Conservation (phyloP, 495 filamentous ascomycete genomes). For the Aspergillus cavernicola region DNA sequence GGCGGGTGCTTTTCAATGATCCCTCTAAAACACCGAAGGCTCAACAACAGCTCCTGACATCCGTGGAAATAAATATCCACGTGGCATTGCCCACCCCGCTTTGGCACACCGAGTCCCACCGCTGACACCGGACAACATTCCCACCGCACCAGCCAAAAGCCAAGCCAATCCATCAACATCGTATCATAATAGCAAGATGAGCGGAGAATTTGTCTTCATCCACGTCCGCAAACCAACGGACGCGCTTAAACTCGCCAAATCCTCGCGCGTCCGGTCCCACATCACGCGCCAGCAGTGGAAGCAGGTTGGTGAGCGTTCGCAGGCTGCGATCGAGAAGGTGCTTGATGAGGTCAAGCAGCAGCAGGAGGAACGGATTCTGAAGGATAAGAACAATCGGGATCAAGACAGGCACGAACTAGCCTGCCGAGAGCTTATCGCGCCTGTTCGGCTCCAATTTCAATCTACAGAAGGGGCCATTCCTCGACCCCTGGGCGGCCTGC, state of each 20-base stretch:
- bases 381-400: background rate
- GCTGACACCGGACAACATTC: too few species aligned
- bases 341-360: background rate
- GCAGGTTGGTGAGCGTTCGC: conserved; percentile 6
- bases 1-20: too few species aligned
- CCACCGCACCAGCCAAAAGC: too few species aligned
- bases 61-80: too few species aligned
- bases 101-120: too few species aligned
- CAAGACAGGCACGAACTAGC: background rate
- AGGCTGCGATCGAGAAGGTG: background rate
- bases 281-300: conserved; percentile 31
- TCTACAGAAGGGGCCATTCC: background rate
- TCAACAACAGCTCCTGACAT: too few species aligned
- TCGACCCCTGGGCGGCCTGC: conserved; percentile 26
- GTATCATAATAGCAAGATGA: background rate
- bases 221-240: conserved; percentile 27
- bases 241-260: conserved; percentile 26
- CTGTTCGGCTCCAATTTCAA: background rate
- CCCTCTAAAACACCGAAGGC: too few species aligned
- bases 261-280: conserved; percentile 27
- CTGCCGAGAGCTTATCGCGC: background rate
- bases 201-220: conserved; percentile 28
- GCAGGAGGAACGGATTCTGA: background rate
- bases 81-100: too few species aligned
- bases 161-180: too few species aligned